phyloP scores from a whole-genome alignment of 2,329 filamentous ascomycete species.

The Rosellinia necatrix region DNA sequence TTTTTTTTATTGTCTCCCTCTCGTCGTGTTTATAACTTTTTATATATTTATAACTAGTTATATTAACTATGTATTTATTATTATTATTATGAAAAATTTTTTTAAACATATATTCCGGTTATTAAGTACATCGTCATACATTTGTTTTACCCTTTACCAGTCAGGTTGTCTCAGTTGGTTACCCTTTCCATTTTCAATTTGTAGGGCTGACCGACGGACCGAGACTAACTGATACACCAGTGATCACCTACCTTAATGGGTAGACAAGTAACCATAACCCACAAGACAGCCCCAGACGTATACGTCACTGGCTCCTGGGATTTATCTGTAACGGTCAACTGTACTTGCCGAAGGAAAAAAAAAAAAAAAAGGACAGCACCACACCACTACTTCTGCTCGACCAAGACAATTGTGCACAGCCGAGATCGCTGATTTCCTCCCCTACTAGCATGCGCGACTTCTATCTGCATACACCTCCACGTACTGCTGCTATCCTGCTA shows the following conservation, averaged over 20 bases:
- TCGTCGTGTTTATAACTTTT: too few species aligned
- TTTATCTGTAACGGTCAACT: neutral
- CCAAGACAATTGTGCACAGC: neutral
- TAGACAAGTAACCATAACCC: neutral
- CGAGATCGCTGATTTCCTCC: neutral
- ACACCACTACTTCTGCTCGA: neutral
- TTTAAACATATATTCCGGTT: too few species aligned
- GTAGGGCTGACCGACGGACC: slow-evolving; percentile 22
- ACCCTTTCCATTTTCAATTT: slow-evolving; percentile 8
- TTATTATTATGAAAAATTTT: too few species aligned
- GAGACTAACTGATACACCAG: neutral
- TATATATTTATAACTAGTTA: too few species aligned
- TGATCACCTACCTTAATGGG: slow-evolving; percentile 9
- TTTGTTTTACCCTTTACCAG: too few species aligned
- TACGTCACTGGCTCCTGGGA: slow-evolving; percentile 19
- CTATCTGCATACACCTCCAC: slow-evolving; percentile 23
- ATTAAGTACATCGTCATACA: too few species aligned
- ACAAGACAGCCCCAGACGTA: slow-evolving; percentile 5
- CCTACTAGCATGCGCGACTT: slow-evolving; percentile 37
- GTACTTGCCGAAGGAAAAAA: too few species aligned
- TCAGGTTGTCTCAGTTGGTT: too few species aligned
- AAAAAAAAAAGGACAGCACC: neutral
- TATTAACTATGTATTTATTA: too few species aligned
- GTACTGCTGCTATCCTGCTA: slow-evolving; percentile 35
- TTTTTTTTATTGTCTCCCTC: neutral